These are phyloP conservation scores for Heliocybe sulcata DNA, from an alignment of 1,284 basidiomycete genomes.

Conservation along the genomic window DNA sequence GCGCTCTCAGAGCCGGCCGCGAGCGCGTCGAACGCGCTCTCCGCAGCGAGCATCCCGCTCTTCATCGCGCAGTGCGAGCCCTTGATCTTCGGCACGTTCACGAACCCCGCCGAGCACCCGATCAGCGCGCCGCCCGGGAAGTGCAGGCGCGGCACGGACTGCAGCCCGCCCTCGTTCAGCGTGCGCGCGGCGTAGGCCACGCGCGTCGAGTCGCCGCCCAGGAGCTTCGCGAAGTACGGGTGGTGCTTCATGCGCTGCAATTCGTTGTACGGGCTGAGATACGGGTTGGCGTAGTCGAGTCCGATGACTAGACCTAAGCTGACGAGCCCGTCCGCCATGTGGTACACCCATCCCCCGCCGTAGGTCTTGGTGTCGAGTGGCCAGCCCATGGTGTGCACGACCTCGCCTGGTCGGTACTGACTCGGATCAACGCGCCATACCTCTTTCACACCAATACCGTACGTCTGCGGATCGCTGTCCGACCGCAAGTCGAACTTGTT, in stretches of 20 bases:
- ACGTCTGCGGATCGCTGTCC: slow-evolving; percentile 89
- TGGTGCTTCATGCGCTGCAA: slow-evolving; percentile 98
- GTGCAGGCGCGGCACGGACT: slow-evolving; percentile 86
- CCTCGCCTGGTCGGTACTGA: slow-evolving; percentile 77
- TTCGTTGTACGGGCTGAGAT: slow-evolving; percentile 88
- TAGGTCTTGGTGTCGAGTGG: slow-evolving; percentile 85
- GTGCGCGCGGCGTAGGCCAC: slow-evolving; percentile 90
- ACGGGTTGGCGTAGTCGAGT: slow-evolving; percentile 93
- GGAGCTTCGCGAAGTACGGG: slow-evolving; percentile 79
- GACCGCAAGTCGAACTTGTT: slow-evolving; percentile 72
- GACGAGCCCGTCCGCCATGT: slow-evolving; percentile 92
- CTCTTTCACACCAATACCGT: slow-evolving; percentile 96
- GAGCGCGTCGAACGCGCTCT: slow-evolving; percentile 56
- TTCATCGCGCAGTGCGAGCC: slow-evolving; percentile 99
- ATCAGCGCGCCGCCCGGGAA: slow-evolving; percentile 96
- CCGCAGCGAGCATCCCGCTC: slow-evolving; percentile 94
- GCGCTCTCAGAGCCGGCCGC: slow-evolving; percentile 16
- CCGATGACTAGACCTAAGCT: slow-evolving; percentile 91
- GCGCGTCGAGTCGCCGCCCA: slow-evolving; percentile 68
- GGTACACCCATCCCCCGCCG: slow-evolving; percentile 93
- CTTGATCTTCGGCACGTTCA: slow-evolving; percentile 98
- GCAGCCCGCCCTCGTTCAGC: slow-evolving; percentile 92
- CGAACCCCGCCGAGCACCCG: slow-evolving; percentile 93
- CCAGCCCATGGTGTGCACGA: slow-evolving; percentile 94
- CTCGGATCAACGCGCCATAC: slow-evolving; percentile 88